Conservation (phyloP, 495 filamentous ascomycete genomes). For the Beverwykella pulmonaria region DNA sequence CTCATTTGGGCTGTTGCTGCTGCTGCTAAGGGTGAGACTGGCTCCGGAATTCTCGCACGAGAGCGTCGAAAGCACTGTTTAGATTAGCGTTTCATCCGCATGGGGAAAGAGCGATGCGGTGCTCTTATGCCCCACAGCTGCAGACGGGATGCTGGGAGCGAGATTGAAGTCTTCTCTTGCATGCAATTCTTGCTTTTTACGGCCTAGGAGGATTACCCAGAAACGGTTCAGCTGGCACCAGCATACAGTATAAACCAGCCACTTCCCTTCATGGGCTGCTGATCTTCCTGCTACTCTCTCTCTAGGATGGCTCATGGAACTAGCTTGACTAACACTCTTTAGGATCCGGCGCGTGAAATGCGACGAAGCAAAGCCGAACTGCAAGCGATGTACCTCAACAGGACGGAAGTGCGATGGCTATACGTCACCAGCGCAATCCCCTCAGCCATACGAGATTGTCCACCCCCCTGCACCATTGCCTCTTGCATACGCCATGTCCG, state of each 20-base stretch:
- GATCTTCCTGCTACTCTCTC: background rate
- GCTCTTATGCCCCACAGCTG: background rate
- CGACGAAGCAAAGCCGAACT: slow-evolving; percentile 33
- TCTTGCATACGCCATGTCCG: background rate
- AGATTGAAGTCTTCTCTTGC: background rate
- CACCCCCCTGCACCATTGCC: background rate
- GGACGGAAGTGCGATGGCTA: slow-evolving; percentile 37
- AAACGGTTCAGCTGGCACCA: background rate
- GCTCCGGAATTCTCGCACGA: background rate
- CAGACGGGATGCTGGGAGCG: background rate
- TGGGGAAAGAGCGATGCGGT: background rate
- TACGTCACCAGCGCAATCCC: background rate
- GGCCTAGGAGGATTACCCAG: background rate
- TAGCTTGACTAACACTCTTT: background rate
- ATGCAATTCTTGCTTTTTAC: background rate
- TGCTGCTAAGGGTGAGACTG: background rate
- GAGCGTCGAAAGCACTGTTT: background rate
- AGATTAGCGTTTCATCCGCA: background rate
- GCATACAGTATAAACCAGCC: background rate
- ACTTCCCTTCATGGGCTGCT: background rate
- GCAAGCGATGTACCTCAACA: slow-evolving; percentile 31
- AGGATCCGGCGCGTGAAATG: slow-evolving; percentile 39
- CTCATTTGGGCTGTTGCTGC: background rate
- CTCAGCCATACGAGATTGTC: background rate
- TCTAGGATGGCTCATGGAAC: background rate